Evolutionary conservation across 2,329 filamentous ascomycete species (phyloP).

Genomic region (Nothopassalora personata): DNA sequence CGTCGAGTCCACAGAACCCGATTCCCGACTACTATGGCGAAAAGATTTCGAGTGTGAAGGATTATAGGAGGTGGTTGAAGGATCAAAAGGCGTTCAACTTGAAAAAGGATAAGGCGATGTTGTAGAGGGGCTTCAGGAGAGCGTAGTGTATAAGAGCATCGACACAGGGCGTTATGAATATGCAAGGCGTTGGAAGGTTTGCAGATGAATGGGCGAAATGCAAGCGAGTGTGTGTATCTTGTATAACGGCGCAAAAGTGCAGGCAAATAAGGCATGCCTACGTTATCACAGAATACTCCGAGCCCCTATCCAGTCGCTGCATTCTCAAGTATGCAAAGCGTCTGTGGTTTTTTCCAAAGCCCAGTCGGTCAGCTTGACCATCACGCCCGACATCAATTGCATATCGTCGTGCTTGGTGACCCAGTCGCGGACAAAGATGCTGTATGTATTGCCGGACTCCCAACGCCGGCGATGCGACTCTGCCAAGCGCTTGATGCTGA

Average conservation of each 20-base stretch:
- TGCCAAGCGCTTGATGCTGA: too few relatives aligned
- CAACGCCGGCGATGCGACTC: too few relatives aligned
- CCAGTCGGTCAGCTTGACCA: too few relatives aligned
- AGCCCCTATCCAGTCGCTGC: background rate
- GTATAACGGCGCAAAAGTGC: background rate
- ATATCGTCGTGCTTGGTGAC: too few relatives aligned
- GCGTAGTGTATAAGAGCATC: background rate
- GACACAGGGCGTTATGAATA: slow-evolving; percentile 1
- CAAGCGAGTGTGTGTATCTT: background rate
- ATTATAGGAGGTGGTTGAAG: slow-evolving; percentile 93
- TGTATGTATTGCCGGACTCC: too few relatives aligned
- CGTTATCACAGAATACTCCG: background rate
- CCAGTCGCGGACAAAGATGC: too few relatives aligned
- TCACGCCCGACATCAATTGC: too few relatives aligned
- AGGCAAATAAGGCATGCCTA: background rate
- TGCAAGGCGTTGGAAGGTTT: slow-evolving; percentile 1
- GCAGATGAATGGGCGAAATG: background rate
- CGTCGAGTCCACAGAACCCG: slow-evolving; percentile 84
- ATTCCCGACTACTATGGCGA: slow-evolving; percentile 98
- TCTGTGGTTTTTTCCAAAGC: too few relatives aligned
- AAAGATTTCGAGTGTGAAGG: slow-evolving; percentile 89
- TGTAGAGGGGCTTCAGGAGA: slow-evolving; percentile 38
- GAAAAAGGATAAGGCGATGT: slow-evolving; percentile 69
- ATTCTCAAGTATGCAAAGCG: too few relatives aligned
- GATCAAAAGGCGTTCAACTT: slow-evolving; percentile 91